phyloP scores from a whole-genome alignment of 192 early-diverging fungal genomes.

The Dispira simplex region DNA sequence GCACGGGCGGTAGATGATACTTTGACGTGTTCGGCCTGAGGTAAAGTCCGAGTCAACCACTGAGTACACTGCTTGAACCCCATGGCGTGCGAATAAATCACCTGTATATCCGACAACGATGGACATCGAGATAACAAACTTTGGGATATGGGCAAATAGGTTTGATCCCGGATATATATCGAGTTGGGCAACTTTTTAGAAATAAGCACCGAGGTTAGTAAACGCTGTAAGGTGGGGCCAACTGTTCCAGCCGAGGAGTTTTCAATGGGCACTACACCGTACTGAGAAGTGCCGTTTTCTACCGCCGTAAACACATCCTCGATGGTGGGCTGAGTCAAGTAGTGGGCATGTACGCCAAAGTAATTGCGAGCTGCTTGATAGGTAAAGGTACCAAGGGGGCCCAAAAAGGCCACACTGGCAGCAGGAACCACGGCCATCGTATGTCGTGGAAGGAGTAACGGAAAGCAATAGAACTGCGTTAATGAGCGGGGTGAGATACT shows the following conservation, averaged over 20 bases:
- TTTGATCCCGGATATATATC: conserved; percentile 29
- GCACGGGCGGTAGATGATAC: conserved; percentile 76
- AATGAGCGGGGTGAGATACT: too few species aligned
- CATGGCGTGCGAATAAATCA: conserved; percentile 64
- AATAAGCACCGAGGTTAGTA: conserved; percentile 15
- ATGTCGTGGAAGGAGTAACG: too few species aligned
- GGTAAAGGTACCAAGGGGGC: conserved; percentile 79
- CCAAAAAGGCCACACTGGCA: conserved; percentile 64
- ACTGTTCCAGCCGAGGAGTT: conserved; percentile 87
- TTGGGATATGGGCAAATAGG: conserved; percentile 72
- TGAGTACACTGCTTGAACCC: conserved; percentile 66
- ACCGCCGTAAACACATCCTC: conserved; percentile 69
- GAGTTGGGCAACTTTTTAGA: background rate
- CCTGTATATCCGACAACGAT: conserved; percentile 44
- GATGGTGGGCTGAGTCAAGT: conserved; percentile 43
- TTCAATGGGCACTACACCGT: conserved; percentile 89
- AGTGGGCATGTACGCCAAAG: conserved; percentile 39
- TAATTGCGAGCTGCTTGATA: conserved; percentile 68
- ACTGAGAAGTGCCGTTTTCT: conserved; percentile 55
- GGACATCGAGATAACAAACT: conserved; percentile 52
- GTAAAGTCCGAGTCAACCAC: conserved; percentile 59
- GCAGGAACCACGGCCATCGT: too few species aligned
- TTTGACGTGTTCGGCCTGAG: conserved; percentile 48
- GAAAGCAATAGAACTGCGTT: too few species aligned
- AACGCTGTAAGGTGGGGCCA: conserved; percentile 60